Conservation (phyloP, 805 yeast species). For the Pichia gijzeniarum region DNA sequence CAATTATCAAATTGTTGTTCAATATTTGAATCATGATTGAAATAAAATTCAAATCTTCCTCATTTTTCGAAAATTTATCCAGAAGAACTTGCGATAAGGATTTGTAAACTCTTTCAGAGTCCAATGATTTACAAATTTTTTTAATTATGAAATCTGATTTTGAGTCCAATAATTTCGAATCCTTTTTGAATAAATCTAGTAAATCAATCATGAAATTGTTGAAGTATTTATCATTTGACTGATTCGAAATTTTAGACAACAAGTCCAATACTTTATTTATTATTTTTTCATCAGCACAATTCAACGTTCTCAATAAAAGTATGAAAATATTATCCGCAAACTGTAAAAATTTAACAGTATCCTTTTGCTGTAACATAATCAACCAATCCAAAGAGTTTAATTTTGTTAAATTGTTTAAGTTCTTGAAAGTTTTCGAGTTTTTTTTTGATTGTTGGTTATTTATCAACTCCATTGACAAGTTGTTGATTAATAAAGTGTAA, state of each 20-base stretch:
- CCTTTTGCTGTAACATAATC: conserved; percentile 67
- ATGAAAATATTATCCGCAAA: conserved; percentile 62
- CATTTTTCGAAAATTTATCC: conserved; percentile 32
- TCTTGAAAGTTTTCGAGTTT: background rate
- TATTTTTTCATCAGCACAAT: conserved; percentile 68
- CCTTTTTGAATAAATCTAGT: conserved; percentile 61
- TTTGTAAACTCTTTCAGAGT: conserved; percentile 77
- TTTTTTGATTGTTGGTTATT: background rate
- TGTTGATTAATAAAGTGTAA: conserved; percentile 58
- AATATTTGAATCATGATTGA: conserved; percentile 80
- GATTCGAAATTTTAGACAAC: conserved; percentile 64
- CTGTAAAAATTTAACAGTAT: conserved; percentile 49
- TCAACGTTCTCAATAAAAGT: conserved; percentile 65
- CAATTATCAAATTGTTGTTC: conserved; percentile 77
- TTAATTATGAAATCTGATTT: conserved; percentile 80
- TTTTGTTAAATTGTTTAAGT: conserved; percentile 44
- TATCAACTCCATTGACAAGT: conserved; percentile 63
- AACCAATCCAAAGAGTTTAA: conserved; percentile 89
- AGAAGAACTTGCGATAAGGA: conserved; percentile 68
- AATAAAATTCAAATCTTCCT: conserved; percentile 61
- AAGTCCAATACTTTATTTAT: conserved; percentile 67
- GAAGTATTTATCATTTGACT: conserved; percentile 70
- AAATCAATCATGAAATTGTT: conserved; percentile 68
- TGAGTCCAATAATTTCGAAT: conserved; percentile 56
- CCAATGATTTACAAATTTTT: conserved; percentile 72